Evolutionary conservation across 2,329 filamentous ascomycete genomes (phyloP).

Genomic region (Graphilbum ipis-grandicollis): DNA sequence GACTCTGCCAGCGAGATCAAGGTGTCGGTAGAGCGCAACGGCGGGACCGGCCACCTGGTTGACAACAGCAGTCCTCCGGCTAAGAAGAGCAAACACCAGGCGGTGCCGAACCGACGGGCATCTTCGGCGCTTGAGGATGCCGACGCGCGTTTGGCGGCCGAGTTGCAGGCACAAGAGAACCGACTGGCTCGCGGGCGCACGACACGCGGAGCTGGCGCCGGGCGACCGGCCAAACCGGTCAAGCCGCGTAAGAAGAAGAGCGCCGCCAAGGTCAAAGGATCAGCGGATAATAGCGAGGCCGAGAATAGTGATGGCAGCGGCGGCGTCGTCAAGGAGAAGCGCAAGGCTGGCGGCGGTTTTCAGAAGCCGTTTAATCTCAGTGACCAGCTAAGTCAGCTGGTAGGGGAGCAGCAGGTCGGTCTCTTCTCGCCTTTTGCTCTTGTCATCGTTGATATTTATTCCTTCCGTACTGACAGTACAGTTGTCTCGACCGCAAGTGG

Average conservation of each 20-base stretch:
- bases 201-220: slow-evolving; percentile 57
- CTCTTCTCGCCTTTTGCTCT: background rate
- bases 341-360: slow-evolving; percentile 82
- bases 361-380: slow-evolving; percentile 73
- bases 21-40: slow-evolving; percentile 25
- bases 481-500: slow-evolving; percentile 85
- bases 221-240: slow-evolving; percentile 31
- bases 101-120: slow-evolving; percentile 43
- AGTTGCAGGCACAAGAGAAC: slow-evolving; percentile 87
- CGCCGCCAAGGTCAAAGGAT: slow-evolving; percentile 57
- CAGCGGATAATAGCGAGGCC: no score
- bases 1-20: slow-evolving; percentile 24
- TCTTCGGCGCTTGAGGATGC: slow-evolving; percentile 44
- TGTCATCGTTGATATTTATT: no score
- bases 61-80: slow-evolving; percentile 15
- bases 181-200: slow-evolving; percentile 45
- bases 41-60: background rate
- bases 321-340: slow-evolving; percentile 44
- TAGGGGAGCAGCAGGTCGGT: slow-evolving; percentile 51
- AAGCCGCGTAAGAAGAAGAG: slow-evolving; percentile 58
- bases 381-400: slow-evolving; percentile 47
- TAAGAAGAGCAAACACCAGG: slow-evolving; percentile 44
- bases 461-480: slow-evolving; percentile 25
- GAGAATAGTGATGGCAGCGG: slow-evolving; percentile 59
- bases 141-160: slow-evolving; percentile 74